Evolutionary conservation across 2,329 filamentous ascomycete species (phyloP).

Genomic region (Colletotrichum lindemuthianum): DNA sequence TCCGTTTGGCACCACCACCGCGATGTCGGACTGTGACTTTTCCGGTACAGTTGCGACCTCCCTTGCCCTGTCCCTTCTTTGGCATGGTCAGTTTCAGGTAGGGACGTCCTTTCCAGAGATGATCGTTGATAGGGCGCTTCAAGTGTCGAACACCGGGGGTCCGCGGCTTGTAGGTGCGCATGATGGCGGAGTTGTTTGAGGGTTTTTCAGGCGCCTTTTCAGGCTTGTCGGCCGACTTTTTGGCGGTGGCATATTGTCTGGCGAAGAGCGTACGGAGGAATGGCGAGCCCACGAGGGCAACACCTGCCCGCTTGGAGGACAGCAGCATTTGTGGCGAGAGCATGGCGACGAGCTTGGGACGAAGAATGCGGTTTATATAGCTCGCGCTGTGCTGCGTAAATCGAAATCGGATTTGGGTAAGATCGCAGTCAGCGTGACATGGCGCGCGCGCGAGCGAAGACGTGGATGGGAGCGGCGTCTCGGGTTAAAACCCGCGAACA

Average conservation of each 20-base stretch:
- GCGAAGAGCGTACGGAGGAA: slow-evolving; percentile 9
- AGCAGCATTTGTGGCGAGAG: slow-evolving; percentile 10
- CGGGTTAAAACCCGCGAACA: too few relatives aligned
- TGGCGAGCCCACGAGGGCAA: slow-evolving; percentile 15
- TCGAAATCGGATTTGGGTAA: slow-evolving; percentile 2
- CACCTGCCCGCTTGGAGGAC: slow-evolving; percentile 18
- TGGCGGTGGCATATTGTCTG: too few relatives aligned
- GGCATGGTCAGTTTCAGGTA: slow-evolving; percentile 85
- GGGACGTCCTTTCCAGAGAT: slow-evolving; percentile 94
- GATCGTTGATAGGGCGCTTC: slow-evolving; percentile 91
- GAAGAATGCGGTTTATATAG: too few relatives aligned
- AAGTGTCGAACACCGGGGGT: slow-evolving; percentile 94
- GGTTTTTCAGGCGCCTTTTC: slow-evolving; percentile 41
- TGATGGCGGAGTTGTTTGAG: slow-evolving; percentile 50
- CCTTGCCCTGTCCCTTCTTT: slow-evolving; percentile 92
- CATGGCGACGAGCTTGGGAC: not conserved
- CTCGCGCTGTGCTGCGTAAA: too few relatives aligned
- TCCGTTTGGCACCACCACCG: slow-evolving; percentile 90
- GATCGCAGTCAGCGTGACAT: slow-evolving; percentile 26
- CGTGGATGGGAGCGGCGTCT: not conserved
- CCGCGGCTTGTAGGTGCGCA: slow-evolving; percentile 92
- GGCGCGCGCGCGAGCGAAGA: slow-evolving; percentile 6
- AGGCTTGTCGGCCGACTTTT: not conserved
- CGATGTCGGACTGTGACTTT: slow-evolving; percentile 89
- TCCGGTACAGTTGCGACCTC: slow-evolving; percentile 90